Evolutionary conservation across 2,329 filamentous ascomycete genomes (phyloP).

Genomic region (Coleophoma eucalyptorum): DNA sequence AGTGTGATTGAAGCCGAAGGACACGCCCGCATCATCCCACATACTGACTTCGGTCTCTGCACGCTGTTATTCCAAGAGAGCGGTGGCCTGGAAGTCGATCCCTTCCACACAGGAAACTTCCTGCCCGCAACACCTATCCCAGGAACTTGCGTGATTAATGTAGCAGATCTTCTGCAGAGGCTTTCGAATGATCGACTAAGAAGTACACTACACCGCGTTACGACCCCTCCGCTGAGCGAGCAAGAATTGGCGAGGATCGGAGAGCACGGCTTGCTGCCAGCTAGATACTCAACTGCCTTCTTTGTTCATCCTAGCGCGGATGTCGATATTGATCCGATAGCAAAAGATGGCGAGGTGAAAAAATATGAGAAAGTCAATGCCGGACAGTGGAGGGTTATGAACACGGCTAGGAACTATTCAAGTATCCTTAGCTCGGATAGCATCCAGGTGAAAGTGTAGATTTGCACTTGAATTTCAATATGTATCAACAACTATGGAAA

Average conservation of each 20-base stretch:
- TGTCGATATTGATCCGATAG: conserved; percentile 4
- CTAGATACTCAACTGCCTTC: conserved; percentile 5
- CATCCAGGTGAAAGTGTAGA: background rate
- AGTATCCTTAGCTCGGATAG: background rate
- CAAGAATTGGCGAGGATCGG: background rate
- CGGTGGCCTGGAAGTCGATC: conserved; percentile 13
- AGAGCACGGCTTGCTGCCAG: conserved; percentile 1
- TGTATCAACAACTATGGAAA: background rate
- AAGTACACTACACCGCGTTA: conserved; percentile 11
- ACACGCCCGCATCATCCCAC: conserved; percentile 10
- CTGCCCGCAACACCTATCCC: conserved; percentile 6
- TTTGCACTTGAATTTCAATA: background rate
- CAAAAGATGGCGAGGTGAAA: conserved; percentile 2
- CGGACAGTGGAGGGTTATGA: conserved; percentile 2
- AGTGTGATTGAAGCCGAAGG: conserved; percentile 4
- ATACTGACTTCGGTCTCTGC: conserved; percentile 12
- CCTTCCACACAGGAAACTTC: conserved; percentile 6
- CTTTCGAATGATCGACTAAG: conserved; percentile 8
- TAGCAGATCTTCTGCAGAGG: conserved; percentile 10
- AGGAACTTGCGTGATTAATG: conserved; percentile 11
- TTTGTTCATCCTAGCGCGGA: conserved; percentile 5
- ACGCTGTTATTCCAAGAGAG: conserved; percentile 13
- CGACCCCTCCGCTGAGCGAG: conserved; percentile 1
- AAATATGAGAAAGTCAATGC: conserved; percentile 6
- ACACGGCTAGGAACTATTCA: conserved; percentile 1